Evolutionary conservation across 805 yeast species (phyloP), one percentile per base, ranked within the genome.

Genomic region (Dipodascopsis tothii): DNA sequence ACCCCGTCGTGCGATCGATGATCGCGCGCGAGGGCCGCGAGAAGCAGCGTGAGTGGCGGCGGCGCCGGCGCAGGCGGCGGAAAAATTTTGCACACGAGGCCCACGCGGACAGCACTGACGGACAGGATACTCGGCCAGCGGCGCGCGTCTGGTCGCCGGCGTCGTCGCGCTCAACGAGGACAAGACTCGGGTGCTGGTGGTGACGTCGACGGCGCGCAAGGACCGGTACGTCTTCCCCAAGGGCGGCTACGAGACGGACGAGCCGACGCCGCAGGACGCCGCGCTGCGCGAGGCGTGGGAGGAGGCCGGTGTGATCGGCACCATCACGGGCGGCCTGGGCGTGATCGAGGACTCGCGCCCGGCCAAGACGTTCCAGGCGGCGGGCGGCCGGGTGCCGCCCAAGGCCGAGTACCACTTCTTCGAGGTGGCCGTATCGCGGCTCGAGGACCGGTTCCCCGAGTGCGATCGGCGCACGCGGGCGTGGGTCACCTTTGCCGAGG

Each of bases 241-340:
- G 61, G 98, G 98, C 27, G 98, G 98, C 1, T 79, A 88, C 33
- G 98, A 92, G 63, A 60, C 60, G 22, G 98, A 92, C 62, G 98
- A 69, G 46, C 44, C 56, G 9, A 85, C 62, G 19, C 50, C 63
- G 4, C 60, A 63, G 48, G 60, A 63, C 43, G 56, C 30, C 9
- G 30, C 30, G 30, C 21, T 40, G 17, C 70, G 98, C 46, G 98
- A 92, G 60, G 84, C 95, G 0, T 92, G 98, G 98, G 98, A 92
- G 62, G 98, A 92, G 65, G 92, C 95, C 0, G 98, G 98, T 0
- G 84, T 84, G 20, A 74, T 73, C 28, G 95, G 96, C 5, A 65
- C 60, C 16, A 70, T 87, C 3, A 56, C 68, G 3, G 55, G 59
- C 33, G 69, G 70, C 46, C 65, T 90, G 34, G 94, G 90, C 0